phyloP scores from a whole-genome alignment of 768 basidiomycete genomes.

The Podaxis sp. region DNA sequence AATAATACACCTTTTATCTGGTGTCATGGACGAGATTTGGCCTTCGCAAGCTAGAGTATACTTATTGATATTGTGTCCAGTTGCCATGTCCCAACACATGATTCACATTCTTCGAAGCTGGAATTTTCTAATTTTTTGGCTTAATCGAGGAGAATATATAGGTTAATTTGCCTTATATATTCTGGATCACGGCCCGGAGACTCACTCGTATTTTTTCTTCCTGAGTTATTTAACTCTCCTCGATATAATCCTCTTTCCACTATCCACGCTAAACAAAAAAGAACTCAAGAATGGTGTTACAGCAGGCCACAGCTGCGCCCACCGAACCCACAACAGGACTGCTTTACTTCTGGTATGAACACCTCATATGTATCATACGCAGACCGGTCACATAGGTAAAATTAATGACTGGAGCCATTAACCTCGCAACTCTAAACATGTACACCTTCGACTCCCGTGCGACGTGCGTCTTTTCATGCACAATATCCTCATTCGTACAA shows the following conservation, averaged over 20 bases:
- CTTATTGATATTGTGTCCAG: too few species aligned
- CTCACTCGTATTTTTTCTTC: too few species aligned
- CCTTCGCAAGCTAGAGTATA: too few species aligned
- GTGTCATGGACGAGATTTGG: slow-evolving; percentile 55
- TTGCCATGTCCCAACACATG: slow-evolving; percentile 14
- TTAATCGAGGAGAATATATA: too few species aligned
- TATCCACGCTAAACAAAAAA: background rate
- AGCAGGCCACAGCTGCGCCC: background rate
- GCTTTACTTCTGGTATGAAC: background rate
- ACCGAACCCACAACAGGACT: background rate
- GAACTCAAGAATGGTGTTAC: background rate
- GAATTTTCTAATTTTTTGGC: background rate
- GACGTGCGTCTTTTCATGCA: slow-evolving; percentile 67
- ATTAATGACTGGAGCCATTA: slow-evolving; percentile 75
- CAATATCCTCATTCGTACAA: slow-evolving; percentile 50
- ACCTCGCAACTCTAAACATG: slow-evolving; percentile 80
- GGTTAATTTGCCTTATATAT: slow-evolving; percentile 62
- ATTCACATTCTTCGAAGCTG: slow-evolving; percentile 15
- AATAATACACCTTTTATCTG: too few species aligned
- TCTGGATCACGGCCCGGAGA: slow-evolving; percentile 24
- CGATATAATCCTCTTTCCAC: background rate
- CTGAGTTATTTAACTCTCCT: background rate
- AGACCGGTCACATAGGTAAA: background rate
- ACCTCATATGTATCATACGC: background rate
- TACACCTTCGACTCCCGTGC: slow-evolving; percentile 58